phyloP scores from a whole-genome alignment of 2,329 filamentous ascomycete genomes.

The Pestalotiopsis sp. region DNA sequence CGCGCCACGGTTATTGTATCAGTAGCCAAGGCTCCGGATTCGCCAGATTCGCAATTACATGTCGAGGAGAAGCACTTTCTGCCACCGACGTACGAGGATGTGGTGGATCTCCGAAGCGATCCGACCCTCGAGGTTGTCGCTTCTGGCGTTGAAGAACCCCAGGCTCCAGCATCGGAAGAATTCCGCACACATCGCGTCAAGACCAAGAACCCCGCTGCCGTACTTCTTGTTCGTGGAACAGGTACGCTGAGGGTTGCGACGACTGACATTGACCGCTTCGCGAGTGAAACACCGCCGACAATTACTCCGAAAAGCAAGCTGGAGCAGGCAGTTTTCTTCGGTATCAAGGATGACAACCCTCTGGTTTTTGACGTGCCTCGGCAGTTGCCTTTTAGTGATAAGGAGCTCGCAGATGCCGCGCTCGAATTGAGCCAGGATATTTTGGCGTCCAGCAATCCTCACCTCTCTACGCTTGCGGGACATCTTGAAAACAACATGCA shows the following conservation, averaged over 20 bases:
- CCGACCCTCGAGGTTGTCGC: slow-evolving; percentile 65
- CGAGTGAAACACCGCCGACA: slow-evolving; percentile 57
- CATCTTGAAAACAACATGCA: slow-evolving; percentile 82
- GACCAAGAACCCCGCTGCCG: slow-evolving; percentile 63
- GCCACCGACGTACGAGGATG: slow-evolving; percentile 79
- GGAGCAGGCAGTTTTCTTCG: slow-evolving; percentile 94
- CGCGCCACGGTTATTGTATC: slow-evolving; percentile 79
- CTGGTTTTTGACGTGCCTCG: slow-evolving; percentile 77
- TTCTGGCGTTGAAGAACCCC: slow-evolving; percentile 66
- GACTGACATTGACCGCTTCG: slow-evolving; percentile 62
- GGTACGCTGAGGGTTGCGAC: slow-evolving; percentile 63
- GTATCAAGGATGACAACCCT: slow-evolving; percentile 79
- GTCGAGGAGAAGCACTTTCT: slow-evolving; percentile 66
- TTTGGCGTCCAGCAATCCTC: slow-evolving; percentile 73
- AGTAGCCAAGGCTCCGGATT: slow-evolving; percentile 66
- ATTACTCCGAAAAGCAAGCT: slow-evolving; percentile 87
- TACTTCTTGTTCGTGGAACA: slow-evolving; percentile 65
- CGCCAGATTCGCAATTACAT: slow-evolving; percentile 72
- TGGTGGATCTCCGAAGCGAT: slow-evolving; percentile 75
- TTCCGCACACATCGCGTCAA: slow-evolving; percentile 53
- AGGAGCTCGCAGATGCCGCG: slow-evolving; percentile 77
- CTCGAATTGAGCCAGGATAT: slow-evolving; percentile 80
- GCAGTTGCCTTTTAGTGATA: slow-evolving; percentile 65
- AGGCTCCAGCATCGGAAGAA: slow-evolving; percentile 44
- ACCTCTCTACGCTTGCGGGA: slow-evolving; percentile 72